Evolutionary conservation across 2,329 filamentous ascomycete species (phyloP).

Genomic region (Stenocarpella maydis): DNA sequence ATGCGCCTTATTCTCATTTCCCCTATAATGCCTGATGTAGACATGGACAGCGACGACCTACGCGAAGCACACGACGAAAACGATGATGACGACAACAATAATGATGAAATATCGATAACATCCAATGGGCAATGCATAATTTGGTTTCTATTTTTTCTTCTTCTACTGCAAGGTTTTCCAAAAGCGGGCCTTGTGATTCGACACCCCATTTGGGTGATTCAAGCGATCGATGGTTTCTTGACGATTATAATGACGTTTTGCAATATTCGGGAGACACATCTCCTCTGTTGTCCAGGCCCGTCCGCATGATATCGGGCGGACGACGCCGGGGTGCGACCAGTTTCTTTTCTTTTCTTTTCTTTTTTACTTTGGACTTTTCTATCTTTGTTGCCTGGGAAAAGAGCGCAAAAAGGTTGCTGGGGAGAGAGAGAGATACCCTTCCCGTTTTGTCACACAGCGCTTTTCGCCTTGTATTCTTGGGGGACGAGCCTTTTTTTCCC

Average conservation of each 20-base stretch:
- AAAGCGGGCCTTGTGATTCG: background rate
- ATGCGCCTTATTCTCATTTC: conserved; percentile 35
- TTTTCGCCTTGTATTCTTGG: conserved; percentile 13
- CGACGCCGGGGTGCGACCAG: background rate
- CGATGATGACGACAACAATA: conserved; percentile 25
- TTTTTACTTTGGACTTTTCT: background rate
- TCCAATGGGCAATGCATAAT: conserved; percentile 1
- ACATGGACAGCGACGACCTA: conserved; percentile 20
- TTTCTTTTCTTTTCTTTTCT: background rate
- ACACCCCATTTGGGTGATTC: background rate
- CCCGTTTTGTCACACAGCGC: conserved; percentile 4
- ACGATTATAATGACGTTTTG: conserved; percentile 4
- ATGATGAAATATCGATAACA: conserved; percentile 9
- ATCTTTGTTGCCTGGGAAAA: background rate
- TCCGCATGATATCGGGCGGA: background rate
- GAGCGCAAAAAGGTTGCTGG: conserved; percentile 22
- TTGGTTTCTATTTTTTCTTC: background rate
- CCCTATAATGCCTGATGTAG: conserved; percentile 20
- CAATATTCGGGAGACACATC: conserved; percentile 5
- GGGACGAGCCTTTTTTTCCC: background rate
- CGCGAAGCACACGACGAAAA: conserved; percentile 29
- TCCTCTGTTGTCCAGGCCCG: background rate
- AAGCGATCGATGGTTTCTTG: conserved; percentile 23
- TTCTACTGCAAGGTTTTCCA: too few relatives aligned
- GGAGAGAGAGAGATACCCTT: conserved; percentile 32